phyloP scores from a whole-genome alignment of 2,329 filamentous ascomycete genomes.

The Cyphellophora europaea region DNA sequence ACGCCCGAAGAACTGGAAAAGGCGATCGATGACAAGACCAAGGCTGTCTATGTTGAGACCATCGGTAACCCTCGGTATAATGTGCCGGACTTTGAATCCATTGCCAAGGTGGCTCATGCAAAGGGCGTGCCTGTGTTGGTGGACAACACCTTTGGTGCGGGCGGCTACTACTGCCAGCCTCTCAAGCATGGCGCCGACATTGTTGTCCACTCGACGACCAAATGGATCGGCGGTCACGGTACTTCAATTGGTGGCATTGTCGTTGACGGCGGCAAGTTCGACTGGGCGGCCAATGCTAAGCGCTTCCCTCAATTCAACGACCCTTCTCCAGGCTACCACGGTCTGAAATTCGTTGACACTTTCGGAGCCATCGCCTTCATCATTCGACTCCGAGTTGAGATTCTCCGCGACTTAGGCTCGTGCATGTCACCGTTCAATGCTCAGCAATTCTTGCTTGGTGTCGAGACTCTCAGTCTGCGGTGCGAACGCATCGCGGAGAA shows the following conservation, averaged over 20 bases:
- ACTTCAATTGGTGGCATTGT: conserved; percentile 73
- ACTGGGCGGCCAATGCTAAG: conserved; percentile 70
- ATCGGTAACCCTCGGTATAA: conserved; percentile 88
- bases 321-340: conserved; percentile 81
- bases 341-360: conserved; percentile 87
- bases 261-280: conserved; percentile 76
- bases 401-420: conserved; percentile 76
- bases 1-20: conserved; percentile 60
- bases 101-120: conserved; percentile 65
- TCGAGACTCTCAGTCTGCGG: conserved; percentile 82
- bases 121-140: conserved; percentile 56
- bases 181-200: conserved; percentile 85
- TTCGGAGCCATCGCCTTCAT: conserved; percentile 77
- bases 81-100: conserved; percentile 74
- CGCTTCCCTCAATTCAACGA: conserved; percentile 92
- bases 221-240: conserved; percentile 89
- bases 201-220: conserved; percentile 80
- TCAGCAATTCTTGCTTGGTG: conserved; percentile 79
- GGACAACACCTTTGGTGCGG: conserved; percentile 86
- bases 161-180: conserved; percentile 72
- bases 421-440: conserved; percentile 82
- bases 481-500: conserved; percentile 82
- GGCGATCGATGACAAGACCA: conserved; percentile 79
- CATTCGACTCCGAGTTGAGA: conserved; percentile 79
- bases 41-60: conserved; percentile 77